Evolutionary conservation across 192 early-diverging fungal species (phyloP).

Genomic region (Gonapodya prolifera): DNA sequence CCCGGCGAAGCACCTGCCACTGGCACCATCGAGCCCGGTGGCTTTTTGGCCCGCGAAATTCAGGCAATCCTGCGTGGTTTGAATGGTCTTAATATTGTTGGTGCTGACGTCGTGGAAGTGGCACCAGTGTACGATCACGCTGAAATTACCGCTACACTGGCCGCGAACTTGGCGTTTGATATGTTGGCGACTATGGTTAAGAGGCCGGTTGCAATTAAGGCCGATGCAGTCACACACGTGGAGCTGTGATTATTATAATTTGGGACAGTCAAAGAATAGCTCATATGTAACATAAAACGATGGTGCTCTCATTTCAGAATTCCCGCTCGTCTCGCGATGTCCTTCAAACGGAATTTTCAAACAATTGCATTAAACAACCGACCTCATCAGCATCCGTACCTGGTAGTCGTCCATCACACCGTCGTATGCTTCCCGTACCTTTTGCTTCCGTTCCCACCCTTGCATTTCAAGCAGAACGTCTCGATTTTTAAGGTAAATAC

Average conservation of each 20-base stretch:
- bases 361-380: no score
- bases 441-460: not conserved
- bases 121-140: slow-evolving; percentile 29
- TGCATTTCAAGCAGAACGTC: not conserved
- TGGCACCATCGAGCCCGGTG: slow-evolving; percentile 25
- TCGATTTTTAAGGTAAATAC: not conserved
- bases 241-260: not conserved
- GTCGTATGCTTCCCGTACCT: slow-evolving; percentile 2
- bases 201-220: not conserved
- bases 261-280: not conserved
- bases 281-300: not conserved
- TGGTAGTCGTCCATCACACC: not conserved
- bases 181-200: not conserved
- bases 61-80: slow-evolving; percentile 20
- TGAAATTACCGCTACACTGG: slow-evolving; percentile 14
- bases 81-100: slow-evolving; percentile 21
- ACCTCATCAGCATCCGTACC: not conserved
- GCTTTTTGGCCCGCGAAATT: slow-evolving; percentile 25
- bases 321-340: not conserved
- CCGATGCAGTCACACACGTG: not conserved
- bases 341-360: not conserved
- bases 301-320: not conserved
- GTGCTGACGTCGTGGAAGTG: slow-evolving; percentile 28
- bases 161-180: slow-evolving; percentile 4
- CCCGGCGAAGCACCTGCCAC: slow-evolving; percentile 23